These are phyloP conservation scores for Pochonia chlamydosporia DNA, from an alignment of 2,329 filamentous ascomycete genomes.

Conservation along the genomic window DNA sequence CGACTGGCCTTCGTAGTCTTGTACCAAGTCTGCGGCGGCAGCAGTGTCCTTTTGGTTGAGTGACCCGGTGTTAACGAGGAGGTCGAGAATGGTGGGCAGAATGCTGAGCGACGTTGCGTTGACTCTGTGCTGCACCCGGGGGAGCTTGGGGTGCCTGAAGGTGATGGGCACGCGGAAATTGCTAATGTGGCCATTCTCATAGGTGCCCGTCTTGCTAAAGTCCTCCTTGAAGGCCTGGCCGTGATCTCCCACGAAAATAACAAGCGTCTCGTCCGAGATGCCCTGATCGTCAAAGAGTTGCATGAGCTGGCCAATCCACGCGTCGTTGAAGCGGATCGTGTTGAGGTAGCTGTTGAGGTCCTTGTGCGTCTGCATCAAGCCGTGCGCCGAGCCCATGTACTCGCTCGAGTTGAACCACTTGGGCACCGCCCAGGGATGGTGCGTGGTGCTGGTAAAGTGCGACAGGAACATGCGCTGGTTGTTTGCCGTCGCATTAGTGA, in stretches of 20 bases:
- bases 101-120: constrained; percentile 27
- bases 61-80: constrained; percentile 26
- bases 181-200: constrained; percentile 25
- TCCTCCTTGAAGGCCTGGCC: constrained; percentile 27
- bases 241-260: constrained; percentile 29
- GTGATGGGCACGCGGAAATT: constrained; percentile 27
- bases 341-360: constrained; percentile 26
- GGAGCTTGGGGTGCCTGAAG: constrained; percentile 26
- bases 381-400: constrained; percentile 15
- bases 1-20: constrained; percentile 29
- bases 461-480: constrained; percentile 25
- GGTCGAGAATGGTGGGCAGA: constrained; percentile 28
- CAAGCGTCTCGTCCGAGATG: constrained; percentile 26
- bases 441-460: constrained; percentile 26
- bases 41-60: constrained; percentile 19
- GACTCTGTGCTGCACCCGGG: constrained; percentile 19
- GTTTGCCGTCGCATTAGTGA: constrained; percentile 18
- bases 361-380: constrained; percentile 11
- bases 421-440: constrained; percentile 24
- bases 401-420: constrained; percentile 15
- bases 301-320: constrained; percentile 25
- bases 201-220: constrained; percentile 20
- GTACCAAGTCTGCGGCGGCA: constrained; percentile 22
- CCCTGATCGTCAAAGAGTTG: constrained; percentile 24
- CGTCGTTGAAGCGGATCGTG: constrained; percentile 23